A percentile compares a stretch with the other conserved stretches of the same genome.
Evolutionary conservation across 2,329 filamentous ascomycete species (phyloP).

Genomic region (Hirsutella minnesotensis): DNA sequence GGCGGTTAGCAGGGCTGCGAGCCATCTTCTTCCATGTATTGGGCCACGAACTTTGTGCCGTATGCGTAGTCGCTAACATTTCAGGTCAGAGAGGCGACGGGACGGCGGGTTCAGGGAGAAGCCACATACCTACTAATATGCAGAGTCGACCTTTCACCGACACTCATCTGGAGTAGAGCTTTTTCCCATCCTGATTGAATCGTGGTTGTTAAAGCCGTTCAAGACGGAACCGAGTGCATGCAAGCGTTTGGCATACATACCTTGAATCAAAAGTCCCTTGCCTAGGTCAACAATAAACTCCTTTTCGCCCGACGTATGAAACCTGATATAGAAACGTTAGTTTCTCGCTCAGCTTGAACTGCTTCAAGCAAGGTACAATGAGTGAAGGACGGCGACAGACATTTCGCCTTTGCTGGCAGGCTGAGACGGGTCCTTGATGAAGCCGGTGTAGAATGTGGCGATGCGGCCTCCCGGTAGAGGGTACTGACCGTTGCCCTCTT

Average conservation of each 20-base stretch:
- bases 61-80: not conserved
- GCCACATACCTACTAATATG: not conserved
- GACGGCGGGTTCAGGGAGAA: not conserved
- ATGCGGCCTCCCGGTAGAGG: not conserved
- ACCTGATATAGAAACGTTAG: not conserved
- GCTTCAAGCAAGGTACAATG: not conserved
- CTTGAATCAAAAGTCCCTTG: not conserved
- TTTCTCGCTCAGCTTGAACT: too few relatives aligned
- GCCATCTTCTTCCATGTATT: too few relatives aligned
- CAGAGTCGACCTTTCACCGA: not conserved
- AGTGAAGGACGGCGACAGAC: not conserved
- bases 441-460: not conserved
- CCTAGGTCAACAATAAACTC: not conserved
- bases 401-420: not conserved
- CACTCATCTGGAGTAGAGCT: not conserved
- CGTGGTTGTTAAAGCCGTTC: not conserved
- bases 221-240: not conserved
- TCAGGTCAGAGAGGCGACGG: not conserved
- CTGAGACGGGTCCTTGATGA: not conserved
- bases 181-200: not conserved
- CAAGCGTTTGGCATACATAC: too few relatives aligned
- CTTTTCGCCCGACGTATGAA: not conserved
- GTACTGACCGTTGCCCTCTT: too few relatives aligned
- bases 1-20: too few relatives aligned
- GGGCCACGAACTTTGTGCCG: not conserved